Base-by-base conservation (phyloP, 495 filamentous ascomycete genomes). In the Lasiosphaeria miniovina region DNA sequence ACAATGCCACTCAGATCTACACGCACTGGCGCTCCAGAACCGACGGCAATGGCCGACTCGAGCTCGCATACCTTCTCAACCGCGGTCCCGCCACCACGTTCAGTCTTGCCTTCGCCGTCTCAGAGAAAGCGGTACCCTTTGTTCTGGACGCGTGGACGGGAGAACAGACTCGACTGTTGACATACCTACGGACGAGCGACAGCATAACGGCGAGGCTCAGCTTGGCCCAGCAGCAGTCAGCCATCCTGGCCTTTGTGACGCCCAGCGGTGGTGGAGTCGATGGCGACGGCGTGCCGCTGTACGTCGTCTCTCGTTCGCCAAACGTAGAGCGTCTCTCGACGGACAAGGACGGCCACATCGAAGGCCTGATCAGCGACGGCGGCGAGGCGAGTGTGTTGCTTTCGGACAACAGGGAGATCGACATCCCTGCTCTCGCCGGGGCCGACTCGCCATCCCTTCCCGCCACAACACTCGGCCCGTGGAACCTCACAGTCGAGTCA, bases 71-170 rank as follows among this genome's bases (percentile, higher is more conserved):
- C 62, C 36, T 79, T 9, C 74, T 74, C 62, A 76, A 75, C 52
- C 70, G 76, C 38, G 59, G 56, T 5, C 36, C 36, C 11, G 34
- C 8, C 10, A 59, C 60, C 48, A 57, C 61, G 11, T 70, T 69
- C 35, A 62, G 54, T 45, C 63, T 75, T 36, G 54, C 55, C 2
- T 60, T 80, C 5, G 50, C 49, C 6, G 68, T 77, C 48, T 40
- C 52, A 11, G 65, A 62, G 10, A 68, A 46, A 31, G 61, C 65
- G 41, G 58, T 54, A 3, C 78, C 79, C 1, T 77, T 73, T 60
- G 49, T 71, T 14, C 63, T 73, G 33, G 64, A 80, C 55, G 65
- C 74, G 4, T 82, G 76, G 76, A 76, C 71, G 0, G 80, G 80
- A 31, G 60, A 67, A n/a, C 52, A 67, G 34, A 70, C 56, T 2